These are phyloP conservation scores for Mikania micrantha DNA, from an alignment of 129 eudicot species.

Conservation along the genomic window DNA sequence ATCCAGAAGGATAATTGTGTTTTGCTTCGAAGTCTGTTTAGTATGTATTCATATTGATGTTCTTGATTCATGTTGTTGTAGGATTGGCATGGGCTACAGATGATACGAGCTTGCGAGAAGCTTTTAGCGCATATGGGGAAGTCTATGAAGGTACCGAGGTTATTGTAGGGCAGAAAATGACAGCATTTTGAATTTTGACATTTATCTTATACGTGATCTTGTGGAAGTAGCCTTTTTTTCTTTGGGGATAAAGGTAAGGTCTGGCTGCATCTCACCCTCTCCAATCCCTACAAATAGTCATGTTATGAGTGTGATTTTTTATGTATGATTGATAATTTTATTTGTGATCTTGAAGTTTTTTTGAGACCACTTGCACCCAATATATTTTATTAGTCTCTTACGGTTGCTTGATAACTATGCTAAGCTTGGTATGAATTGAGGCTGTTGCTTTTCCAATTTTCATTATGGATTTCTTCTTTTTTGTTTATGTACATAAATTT, in stretches of 20 bases:
- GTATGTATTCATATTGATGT: not conserved
- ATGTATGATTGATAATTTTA: too few species aligned
- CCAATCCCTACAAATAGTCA: too few species aligned
- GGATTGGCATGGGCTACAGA: slow-evolving; percentile 77
- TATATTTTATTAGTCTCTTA: not conserved
- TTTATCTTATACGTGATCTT: not conserved
- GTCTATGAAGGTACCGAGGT: slow-evolving; percentile 62
- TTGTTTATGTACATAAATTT: not conserved
- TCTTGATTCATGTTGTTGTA: slow-evolving; percentile 22
- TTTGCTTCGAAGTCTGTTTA: not conserved
- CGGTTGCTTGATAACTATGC: not conserved
- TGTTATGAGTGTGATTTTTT: too few species aligned
- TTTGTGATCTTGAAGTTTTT: not conserved
- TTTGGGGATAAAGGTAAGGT: too few species aligned
- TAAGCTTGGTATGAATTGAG: not conserved
- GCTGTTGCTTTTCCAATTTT: not conserved
- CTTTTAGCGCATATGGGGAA: slow-evolving; percentile 64
- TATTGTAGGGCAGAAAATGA: not conserved
- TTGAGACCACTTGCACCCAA: not conserved
- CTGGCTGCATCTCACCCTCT: too few species aligned
- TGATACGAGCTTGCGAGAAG: slow-evolving; percentile 54
- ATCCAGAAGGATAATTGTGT: not conserved
- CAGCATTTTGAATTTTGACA: not conserved
- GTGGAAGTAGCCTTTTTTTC: too few species aligned
- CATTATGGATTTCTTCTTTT: not conserved